These are phyloP conservation scores for Gynandropsis gynandra DNA, from an alignment of 345 rosid genomes.

Conservation along the genomic window DNA sequence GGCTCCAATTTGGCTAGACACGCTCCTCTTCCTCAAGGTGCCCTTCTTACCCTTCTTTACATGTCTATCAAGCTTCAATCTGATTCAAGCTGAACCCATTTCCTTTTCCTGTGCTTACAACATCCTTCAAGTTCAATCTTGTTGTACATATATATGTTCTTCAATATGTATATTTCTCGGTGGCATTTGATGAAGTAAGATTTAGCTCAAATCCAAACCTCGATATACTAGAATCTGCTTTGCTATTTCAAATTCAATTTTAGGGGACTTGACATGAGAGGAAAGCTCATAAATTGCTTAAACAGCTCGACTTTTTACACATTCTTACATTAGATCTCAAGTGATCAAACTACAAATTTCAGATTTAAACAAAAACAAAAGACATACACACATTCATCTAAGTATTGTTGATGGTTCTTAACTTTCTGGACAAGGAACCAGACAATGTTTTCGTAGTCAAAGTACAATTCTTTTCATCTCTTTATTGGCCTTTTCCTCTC, in stretches of 20 bases:
- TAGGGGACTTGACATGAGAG: slow-evolving; percentile 2
- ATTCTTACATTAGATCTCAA: slow-evolving; percentile 8
- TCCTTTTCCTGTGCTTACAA: background rate
- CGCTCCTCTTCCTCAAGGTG: slow-evolving; percentile 86
- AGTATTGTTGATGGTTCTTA: background rate
- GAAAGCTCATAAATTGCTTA: slow-evolving; percentile 6
- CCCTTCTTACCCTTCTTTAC: slow-evolving; percentile 65
- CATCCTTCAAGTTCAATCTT: slow-evolving; percentile 9
- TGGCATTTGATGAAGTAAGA: no score
- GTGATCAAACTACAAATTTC: slow-evolving; percentile 18
- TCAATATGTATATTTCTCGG: slow-evolving; percentile 5
- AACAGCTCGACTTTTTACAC: background rate
- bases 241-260: no score
- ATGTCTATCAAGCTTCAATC: slow-evolving; percentile 83
- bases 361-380: background rate
- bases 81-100: slow-evolving; percentile 47
- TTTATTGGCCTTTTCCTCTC: slow-evolving; percentile 30
- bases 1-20: slow-evolving; percentile 65
- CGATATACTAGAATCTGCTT: no score
- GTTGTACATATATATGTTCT: slow-evolving; percentile 22
- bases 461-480: slow-evolving; percentile 1
- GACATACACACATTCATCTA: slow-evolving; percentile 10
- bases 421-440: slow-evolving; percentile 21
- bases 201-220: no score
- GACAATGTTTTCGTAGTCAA: background rate